Percentiles rank a stretch among this genome's conserved stretches.
phyloP scores from a whole-genome alignment of 1,284 basidiomycete species.

The Puccinia brachypodii region DNA sequence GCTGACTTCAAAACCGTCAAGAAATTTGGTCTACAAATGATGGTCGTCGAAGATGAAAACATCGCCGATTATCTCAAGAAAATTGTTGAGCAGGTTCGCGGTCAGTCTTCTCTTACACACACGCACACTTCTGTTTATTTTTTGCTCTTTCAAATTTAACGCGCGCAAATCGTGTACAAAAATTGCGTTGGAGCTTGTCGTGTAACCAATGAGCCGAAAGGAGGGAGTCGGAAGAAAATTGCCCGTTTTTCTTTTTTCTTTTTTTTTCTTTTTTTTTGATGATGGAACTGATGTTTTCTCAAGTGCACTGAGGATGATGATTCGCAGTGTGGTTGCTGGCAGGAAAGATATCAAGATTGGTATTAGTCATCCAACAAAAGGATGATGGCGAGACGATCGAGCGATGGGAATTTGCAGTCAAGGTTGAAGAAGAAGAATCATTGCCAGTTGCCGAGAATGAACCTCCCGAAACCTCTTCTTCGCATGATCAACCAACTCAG shows the following conservation, averaged over 20 bases:
- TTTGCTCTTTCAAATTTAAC: slow-evolving; percentile 59
- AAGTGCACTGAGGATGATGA: neutral
- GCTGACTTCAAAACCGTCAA: slow-evolving; percentile 81
- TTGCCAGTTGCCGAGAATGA: slow-evolving; percentile 55
- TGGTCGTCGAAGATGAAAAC: slow-evolving; percentile 88
- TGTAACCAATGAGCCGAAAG: neutral
- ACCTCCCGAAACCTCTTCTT: slow-evolving; percentile 22
- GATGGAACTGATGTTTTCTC: neutral
- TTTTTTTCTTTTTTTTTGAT: neutral
- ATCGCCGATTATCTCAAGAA: slow-evolving; percentile 89
- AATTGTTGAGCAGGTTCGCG: slow-evolving; percentile 76
- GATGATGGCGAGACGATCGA: slow-evolving; percentile 80
- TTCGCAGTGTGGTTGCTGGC: slow-evolving; percentile 71
- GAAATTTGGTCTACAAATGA: slow-evolving; percentile 88
- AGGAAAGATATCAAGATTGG: slow-evolving; percentile 84
- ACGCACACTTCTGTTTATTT: no score
- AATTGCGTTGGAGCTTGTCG: no score
- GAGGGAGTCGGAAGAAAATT: neutral
- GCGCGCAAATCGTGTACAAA: no score
- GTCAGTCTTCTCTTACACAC: slow-evolving; percentile 1
- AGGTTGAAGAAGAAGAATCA: slow-evolving; percentile 63
- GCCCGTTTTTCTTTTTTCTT: neutral
- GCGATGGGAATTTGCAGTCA: slow-evolving; percentile 97
- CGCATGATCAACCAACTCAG: slow-evolving; percentile 61
- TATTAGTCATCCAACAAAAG: slow-evolving; percentile 92